Evolutionary conservation across 2,329 filamentous ascomycete species (phyloP), one percentile per base, ranked within the genome.

Genomic region (Sporothrix variecibatus): DNA sequence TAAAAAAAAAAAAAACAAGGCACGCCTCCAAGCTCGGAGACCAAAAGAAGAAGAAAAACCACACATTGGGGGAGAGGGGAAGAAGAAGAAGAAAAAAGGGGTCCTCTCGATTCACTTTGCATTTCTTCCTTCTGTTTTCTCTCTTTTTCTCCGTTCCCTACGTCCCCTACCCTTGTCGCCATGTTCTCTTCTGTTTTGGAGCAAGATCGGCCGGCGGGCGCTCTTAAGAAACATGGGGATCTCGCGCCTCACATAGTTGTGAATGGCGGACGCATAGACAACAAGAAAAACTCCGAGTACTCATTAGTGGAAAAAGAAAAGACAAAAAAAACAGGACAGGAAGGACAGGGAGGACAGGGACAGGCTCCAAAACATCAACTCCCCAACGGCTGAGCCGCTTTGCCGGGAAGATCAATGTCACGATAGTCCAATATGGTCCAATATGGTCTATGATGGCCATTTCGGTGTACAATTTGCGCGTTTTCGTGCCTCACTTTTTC

Each of bases 1-100:
- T 46, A 46, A 71, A 60, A 71, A 71, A 23, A 51, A 71, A 46
- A 71, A 60, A 71, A 71, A 23, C 68, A 71, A 71, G 51, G 34
- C 51, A 71, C 51, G 20, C 20, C 7, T 12, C 40, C 43, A 38
- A 56, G 31, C 49, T 62, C 9, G 20, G 7, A 62, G 11, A 26
- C 46, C 3, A 6, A 3, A 23, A 31, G 20, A 31, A 67, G 12
- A n/a, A n/a, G 62, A 11, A 65, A 65, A 65, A 3, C 23, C 23
- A 31, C 53, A 58, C 28, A 64, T 12, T 64, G 31, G 31, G 34
- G 34, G 58, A 28, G 7, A 56, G 28, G 34, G 17, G 34, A 12
- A n/a, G 15, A 40, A 65, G 15, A 8, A 56, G 28, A n/a, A 26
- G 34, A 12, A n/a, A 26, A 40, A 65, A 65, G 20, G n/a, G 38